phyloP scores from a whole-genome alignment of 306 rosid genomes.

The Canavalia gladiata region DNA sequence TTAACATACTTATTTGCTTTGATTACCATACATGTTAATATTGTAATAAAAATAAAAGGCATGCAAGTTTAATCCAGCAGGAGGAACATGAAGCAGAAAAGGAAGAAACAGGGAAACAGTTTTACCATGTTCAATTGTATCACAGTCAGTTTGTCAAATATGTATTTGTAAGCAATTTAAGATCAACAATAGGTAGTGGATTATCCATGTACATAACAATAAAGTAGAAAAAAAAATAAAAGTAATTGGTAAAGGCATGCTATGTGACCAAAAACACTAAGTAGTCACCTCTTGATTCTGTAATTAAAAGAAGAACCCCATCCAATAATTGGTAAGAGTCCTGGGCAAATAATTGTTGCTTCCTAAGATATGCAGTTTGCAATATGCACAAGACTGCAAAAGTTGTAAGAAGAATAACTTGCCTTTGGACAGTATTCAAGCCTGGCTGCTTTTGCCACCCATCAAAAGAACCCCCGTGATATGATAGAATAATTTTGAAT shows the following conservation, averaged over 20 bases:
- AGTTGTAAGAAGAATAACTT: constrained; percentile 42
- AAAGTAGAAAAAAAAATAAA: constrained; percentile 7
- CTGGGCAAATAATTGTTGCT: constrained; percentile 17
- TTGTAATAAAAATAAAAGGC: background rate
- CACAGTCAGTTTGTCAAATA: background rate
- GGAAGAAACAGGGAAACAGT: constrained; percentile 6
- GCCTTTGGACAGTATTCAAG: constrained; percentile 90
- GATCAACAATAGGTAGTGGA: background rate
- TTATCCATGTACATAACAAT: background rate
- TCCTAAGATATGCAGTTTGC: constrained; percentile 5
- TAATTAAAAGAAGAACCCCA: background rate
- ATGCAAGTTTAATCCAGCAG: constrained; percentile 1
- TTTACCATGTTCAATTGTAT: background rate
- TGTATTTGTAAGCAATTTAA: background rate
- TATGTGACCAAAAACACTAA: constrained; percentile 27
- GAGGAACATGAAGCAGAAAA: constrained; percentile 21
- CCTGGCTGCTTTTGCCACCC: constrained; percentile 99
- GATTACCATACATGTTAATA: background rate
- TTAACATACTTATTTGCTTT: background rate
- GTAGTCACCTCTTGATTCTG: background rate
- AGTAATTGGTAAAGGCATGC: constrained; percentile 7
- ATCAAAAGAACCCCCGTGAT: constrained; percentile 86
- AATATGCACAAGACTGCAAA: constrained; percentile 20
- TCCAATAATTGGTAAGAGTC: background rate
- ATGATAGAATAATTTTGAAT: constrained; percentile 79